These are phyloP conservation scores for Euphorbia pulcherrima DNA, from an alignment of 345 rosid genomes.

Conservation along the genomic window DNA sequence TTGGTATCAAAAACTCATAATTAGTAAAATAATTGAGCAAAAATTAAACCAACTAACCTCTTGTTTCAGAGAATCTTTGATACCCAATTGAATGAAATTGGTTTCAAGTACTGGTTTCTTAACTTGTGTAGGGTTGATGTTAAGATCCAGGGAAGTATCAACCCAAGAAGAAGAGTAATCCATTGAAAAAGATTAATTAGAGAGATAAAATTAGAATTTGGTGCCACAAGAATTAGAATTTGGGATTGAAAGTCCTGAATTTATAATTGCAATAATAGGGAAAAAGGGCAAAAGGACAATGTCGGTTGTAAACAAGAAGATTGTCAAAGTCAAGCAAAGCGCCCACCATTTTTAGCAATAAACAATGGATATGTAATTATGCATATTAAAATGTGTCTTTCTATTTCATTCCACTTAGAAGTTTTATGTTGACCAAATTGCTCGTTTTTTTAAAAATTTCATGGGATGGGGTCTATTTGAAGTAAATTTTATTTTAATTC, in stretches of 20 bases:
- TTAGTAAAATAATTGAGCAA: no score
- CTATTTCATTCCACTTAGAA: neutral
- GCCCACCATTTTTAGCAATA: conserved; percentile 23
- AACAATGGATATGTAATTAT: conserved; percentile 10
- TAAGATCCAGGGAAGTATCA: conserved; percentile 31
- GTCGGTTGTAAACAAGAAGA: conserved; percentile 14
- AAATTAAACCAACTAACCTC: conserved; percentile 29
- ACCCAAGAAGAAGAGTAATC: conserved; percentile 25
- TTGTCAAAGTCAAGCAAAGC: conserved; percentile 25
- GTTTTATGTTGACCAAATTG: conserved; percentile 12
- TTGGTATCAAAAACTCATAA: no score
- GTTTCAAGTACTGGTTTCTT: conserved; percentile 16
- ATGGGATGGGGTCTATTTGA: neutral
- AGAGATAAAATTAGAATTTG: neutral
- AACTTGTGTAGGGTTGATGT: conserved; percentile 9
- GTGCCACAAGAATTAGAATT: neutral
- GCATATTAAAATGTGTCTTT: neutral
- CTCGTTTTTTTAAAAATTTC: no score
- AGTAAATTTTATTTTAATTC: no score
- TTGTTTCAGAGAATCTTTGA: conserved; percentile 32
- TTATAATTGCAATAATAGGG: neutral
- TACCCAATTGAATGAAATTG: conserved; percentile 35
- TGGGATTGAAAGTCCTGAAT: neutral
- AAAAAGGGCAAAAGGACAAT: neutral
- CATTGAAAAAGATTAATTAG: conserved; percentile 10